Conservation (phyloP, 2,329 filamentous ascomycete genomes). For the Westerdykella ornata region DNA sequence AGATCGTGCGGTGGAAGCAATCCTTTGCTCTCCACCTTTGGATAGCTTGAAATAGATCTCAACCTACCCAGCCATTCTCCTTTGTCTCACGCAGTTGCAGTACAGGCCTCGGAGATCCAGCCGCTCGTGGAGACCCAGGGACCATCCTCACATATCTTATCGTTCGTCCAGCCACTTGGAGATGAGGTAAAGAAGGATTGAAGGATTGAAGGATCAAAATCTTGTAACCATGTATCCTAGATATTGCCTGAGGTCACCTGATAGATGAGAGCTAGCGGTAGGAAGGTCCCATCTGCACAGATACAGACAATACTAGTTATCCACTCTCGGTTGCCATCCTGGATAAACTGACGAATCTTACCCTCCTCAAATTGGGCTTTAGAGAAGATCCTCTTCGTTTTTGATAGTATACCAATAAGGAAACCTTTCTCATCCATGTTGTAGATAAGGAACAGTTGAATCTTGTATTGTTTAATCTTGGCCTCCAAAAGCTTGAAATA, state of each 20-base stretch:
- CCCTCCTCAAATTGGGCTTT: neutral
- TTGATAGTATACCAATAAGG: slow-evolving; percentile 2
- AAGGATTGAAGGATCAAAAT: too few relatives aligned
- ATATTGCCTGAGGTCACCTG: slow-evolving; percentile 1
- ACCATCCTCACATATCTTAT: too few relatives aligned
- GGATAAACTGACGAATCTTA: neutral
- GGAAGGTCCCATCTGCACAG: neutral
- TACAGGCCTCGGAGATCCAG: too few relatives aligned
- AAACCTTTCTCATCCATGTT: slow-evolving; percentile 2
- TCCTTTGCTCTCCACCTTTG: too few relatives aligned
- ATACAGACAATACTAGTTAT: neutral
- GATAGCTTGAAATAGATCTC: too few relatives aligned
- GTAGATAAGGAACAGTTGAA: neutral
- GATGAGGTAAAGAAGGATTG: too few relatives aligned
- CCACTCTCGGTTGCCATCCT: slow-evolving; percentile 3
- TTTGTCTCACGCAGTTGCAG: too few relatives aligned
- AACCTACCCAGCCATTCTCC: too few relatives aligned
- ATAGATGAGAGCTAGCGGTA: slow-evolving; percentile 1
- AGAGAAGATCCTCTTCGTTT: slow-evolving; percentile 2
- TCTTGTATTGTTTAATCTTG: neutral
- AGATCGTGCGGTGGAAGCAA: too few relatives aligned
- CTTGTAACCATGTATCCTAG: too few relatives aligned
- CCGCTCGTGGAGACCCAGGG: too few relatives aligned
- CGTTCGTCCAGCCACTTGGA: too few relatives aligned
- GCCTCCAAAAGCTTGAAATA: slow-evolving; percentile 11